A percentile compares a stretch with the other conserved stretches of the same genome.
Evolutionary conservation across 2,329 filamentous ascomycete species (phyloP).

Genomic region (Ophiostoma himal-ulmi): DNA sequence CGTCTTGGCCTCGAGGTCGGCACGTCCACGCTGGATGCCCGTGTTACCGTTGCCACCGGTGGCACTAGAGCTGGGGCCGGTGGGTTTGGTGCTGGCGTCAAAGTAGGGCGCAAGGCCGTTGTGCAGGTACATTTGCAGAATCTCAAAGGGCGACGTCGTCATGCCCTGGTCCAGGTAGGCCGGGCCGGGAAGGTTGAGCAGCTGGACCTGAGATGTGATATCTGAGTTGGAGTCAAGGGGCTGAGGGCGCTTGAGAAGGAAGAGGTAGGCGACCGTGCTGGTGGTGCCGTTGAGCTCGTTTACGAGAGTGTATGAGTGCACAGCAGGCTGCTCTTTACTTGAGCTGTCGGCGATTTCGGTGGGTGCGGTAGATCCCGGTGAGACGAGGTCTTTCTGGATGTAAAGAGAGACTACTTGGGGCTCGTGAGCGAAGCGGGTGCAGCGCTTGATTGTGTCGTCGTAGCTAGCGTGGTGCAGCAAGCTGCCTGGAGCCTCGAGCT

Average conservation of each 20-base stretch:
- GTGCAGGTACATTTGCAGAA: conserved; percentile 86
- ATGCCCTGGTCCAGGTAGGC: conserved; percentile 68
- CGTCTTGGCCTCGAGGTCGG: conserved; percentile 84
- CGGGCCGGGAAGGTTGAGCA: conserved; percentile 83
- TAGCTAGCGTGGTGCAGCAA: conserved; percentile 68
- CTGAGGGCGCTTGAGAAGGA: conserved; percentile 81
- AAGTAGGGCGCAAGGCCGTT: conserved; percentile 92
- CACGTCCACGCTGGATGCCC: conserved; percentile 46
- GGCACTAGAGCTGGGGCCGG: conserved; percentile 57
- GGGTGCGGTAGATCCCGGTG: conserved; percentile 1
- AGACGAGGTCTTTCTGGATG: conserved; percentile 66
- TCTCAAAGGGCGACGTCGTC: conserved; percentile 78
- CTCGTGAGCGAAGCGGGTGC: conserved; percentile 83
- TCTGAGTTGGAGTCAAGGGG: conserved; percentile 79
- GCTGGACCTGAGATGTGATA: conserved; percentile 81
- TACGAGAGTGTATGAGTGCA: conserved; percentile 6
- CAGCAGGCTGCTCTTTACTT: conserved; percentile 39
- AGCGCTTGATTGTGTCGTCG: conserved; percentile 77
- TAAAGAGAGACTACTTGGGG: conserved; percentile 80
- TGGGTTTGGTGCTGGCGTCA: conserved; percentile 85
- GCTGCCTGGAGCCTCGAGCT: conserved; percentile 76
- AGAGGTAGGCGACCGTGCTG: conserved; percentile 78
- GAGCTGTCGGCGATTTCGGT: neutral
- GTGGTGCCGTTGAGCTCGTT: conserved; percentile 48
- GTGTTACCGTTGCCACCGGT: conserved; percentile 19